A percentile compares a stretch with the other conserved stretches of the same genome.
phyloP scores from a whole-genome alignment of 1,284 basidiomycete genomes.

The Apiotrichum mycotoxinovorans region DNA sequence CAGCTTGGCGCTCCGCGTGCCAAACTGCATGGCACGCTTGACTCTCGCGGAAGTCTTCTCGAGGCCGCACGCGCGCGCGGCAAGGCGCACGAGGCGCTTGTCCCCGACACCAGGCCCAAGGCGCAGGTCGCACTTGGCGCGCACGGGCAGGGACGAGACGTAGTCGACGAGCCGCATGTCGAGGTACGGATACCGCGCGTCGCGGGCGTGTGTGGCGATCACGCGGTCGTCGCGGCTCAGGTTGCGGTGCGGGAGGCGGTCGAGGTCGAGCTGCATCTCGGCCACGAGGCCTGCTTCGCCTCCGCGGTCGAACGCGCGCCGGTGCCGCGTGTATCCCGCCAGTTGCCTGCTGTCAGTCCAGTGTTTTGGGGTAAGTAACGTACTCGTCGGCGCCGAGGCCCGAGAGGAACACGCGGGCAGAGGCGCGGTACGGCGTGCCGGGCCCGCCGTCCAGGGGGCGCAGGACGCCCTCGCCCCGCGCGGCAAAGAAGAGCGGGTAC shows the following conservation, averaged over 20 bases:
- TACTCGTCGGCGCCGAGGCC: slow-evolving; percentile 91
- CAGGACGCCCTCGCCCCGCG: slow-evolving; percentile 66
- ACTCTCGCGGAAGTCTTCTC: slow-evolving; percentile 65
- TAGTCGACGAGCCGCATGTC: slow-evolving; percentile 72
- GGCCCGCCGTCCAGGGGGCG: slow-evolving; percentile 48
- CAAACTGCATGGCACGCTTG: slow-evolving; percentile 97
- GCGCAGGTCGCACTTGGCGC: slow-evolving; percentile 67
- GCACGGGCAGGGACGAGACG: slow-evolving; percentile 69
- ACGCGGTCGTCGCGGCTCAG: slow-evolving; percentile 91
- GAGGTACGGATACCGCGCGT: slow-evolving; percentile 85
- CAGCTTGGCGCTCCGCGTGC: slow-evolving; percentile 85
- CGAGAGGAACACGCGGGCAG: slow-evolving; percentile 78
- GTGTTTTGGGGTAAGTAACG: slow-evolving; percentile 8
- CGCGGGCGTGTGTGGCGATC: slow-evolving; percentile 81
- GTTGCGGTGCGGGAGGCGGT: slow-evolving; percentile 83
- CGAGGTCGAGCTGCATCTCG: slow-evolving; percentile 90
- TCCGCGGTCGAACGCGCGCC: slow-evolving; percentile 64
- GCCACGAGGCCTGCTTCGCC: slow-evolving; percentile 71
- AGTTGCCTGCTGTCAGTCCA: slow-evolving; percentile 55
- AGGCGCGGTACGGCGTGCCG: slow-evolving; percentile 60
- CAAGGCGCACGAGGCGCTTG: slow-evolving; percentile 75
- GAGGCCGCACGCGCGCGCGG: slow-evolving; percentile 65
- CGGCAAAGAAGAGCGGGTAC: slow-evolving; percentile 88
- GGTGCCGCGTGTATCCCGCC: slow-evolving; percentile 89
- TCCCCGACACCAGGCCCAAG: slow-evolving; percentile 66